These are phyloP conservation scores for Mucor circinelloides DNA, from an alignment of 371 early-diverging fungal genomes.

Conservation along the genomic window DNA sequence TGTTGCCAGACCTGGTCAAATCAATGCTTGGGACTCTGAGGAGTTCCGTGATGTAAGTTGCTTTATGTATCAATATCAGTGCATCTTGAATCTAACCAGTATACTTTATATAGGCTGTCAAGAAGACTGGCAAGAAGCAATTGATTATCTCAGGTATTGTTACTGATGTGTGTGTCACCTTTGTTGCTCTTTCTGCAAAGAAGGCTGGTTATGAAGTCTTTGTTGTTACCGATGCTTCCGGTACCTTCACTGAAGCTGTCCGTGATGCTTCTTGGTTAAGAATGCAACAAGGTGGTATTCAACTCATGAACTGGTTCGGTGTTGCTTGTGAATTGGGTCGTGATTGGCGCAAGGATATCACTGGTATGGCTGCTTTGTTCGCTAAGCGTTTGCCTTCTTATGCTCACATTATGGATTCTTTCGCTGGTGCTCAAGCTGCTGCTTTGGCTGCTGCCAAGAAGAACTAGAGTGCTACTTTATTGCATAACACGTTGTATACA, in stretches of 20 bases:
- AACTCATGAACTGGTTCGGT: constrained; percentile 27
- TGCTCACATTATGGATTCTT: constrained; percentile 30
- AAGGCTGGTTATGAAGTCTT: constrained; percentile 36
- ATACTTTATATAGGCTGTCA: constrained; percentile 17
- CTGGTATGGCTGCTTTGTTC: constrained; percentile 31
- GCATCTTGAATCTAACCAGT: too few species aligned
- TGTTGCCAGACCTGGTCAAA: constrained; percentile 33
- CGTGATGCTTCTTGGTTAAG: constrained; percentile 35
- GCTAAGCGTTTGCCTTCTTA: constrained; percentile 30
- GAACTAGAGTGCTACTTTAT: background rate
- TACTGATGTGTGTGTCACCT: constrained; percentile 36
- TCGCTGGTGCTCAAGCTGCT: constrained; percentile 25
- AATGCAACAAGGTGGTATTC: constrained; percentile 30
- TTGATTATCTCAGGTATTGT: constrained; percentile 36
- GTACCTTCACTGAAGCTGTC: constrained; percentile 24
- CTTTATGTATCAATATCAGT: background rate
- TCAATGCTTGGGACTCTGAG: constrained; percentile 35
- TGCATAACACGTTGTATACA: background rate
- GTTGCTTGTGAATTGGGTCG: constrained; percentile 35
- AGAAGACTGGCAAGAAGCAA: constrained; percentile 34
- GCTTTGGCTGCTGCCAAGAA: background rate
- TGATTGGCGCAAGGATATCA: constrained; percentile 28
- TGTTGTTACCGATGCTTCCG: constrained; percentile 34
- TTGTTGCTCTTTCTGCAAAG: constrained; percentile 35
- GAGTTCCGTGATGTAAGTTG: constrained; percentile 11